phyloP scores from a whole-genome alignment of 257 asterid genomes.

The Cruciata laevipes region DNA sequence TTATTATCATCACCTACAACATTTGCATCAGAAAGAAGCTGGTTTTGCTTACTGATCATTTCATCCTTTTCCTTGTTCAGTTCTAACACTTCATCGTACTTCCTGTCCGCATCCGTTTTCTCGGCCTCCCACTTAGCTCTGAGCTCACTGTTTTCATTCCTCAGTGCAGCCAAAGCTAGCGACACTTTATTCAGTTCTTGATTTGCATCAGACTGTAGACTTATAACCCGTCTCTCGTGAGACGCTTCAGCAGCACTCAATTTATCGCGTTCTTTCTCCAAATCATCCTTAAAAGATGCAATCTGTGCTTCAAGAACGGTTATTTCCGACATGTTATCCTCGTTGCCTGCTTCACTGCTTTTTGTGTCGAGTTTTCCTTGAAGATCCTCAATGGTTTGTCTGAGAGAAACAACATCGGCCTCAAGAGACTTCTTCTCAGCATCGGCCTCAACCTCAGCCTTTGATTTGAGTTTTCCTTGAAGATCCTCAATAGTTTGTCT shows the following conservation, averaged over 20 bases:
- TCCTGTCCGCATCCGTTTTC: conserved; percentile 64
- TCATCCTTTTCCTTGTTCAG: conserved; percentile 18
- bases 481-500: conserved; percentile 49
- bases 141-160: conserved; percentile 48
- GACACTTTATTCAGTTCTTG: conserved; percentile 90
- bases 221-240: conserved; percentile 92
- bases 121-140: conserved; percentile 75
- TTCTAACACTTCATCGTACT: conserved; percentile 63
- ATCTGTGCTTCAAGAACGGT: conserved; percentile 53
- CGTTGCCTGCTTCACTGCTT: conserved; percentile 62
- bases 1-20: neutral
- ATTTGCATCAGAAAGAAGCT: too few relatives aligned
- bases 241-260: conserved; percentile 75
- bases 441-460: conserved; percentile 63
- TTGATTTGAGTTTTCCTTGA: conserved; percentile 47
- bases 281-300: conserved; percentile 59
- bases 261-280: conserved; percentile 66
- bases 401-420: conserved; percentile 49
- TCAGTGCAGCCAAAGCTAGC: conserved; percentile 54
- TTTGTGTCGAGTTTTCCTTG: conserved; percentile 51
- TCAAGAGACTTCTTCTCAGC: conserved; percentile 55
- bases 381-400: conserved; percentile 50
- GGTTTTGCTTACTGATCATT: too few relatives aligned
- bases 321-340: conserved; percentile 63
- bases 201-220: conserved; percentile 85